Evolutionary conservation across 2,329 filamentous ascomycete species (phyloP).

Genomic region (Graphiopsis chlorocephala): DNA sequence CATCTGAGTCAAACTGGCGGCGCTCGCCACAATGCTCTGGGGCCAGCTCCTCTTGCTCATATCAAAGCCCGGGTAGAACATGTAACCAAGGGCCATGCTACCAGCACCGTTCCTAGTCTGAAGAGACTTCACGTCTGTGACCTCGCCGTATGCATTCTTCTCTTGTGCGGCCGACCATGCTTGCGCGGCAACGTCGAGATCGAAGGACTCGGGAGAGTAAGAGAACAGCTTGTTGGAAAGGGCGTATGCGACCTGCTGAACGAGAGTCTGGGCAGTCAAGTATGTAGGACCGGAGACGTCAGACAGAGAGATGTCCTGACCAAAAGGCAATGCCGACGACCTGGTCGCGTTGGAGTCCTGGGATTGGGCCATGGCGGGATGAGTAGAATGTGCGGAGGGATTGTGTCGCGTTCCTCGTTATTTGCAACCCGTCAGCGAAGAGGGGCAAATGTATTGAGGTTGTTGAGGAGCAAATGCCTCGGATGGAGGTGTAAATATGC

Average conservation of each 20-base stretch:
- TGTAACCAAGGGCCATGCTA: constrained; percentile 88
- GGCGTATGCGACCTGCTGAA: constrained; percentile 93
- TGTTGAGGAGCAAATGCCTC: constrained; percentile 1
- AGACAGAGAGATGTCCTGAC: constrained; percentile 50
- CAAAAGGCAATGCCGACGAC: constrained; percentile 53
- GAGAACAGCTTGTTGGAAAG: constrained; percentile 97
- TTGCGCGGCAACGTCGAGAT: constrained; percentile 79
- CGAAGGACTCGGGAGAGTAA: constrained; percentile 91
- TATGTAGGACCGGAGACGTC: constrained; percentile 84
- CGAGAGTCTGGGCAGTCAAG: constrained; percentile 84
- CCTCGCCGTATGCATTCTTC: constrained; percentile 77
- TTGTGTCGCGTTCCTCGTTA: not conserved
- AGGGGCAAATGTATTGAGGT: not conserved
- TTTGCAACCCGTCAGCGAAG: constrained; percentile 14
- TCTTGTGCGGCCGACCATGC: constrained; percentile 69
- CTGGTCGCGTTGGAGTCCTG: constrained; percentile 26
- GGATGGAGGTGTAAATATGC: not conserved
- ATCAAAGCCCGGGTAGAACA: constrained; percentile 97
- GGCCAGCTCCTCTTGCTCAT: constrained; percentile 85
- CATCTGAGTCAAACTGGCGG: constrained; percentile 75
- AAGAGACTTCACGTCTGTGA: constrained; percentile 73
- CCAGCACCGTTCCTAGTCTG: constrained; percentile 89
- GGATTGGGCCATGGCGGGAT: constrained; percentile 8
- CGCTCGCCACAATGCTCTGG: constrained; percentile 84
- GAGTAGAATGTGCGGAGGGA: not conserved